Evolutionary conservation across 805 yeast species (phyloP).

Genomic region (Schizosaccharomyces lindneri): DNA sequence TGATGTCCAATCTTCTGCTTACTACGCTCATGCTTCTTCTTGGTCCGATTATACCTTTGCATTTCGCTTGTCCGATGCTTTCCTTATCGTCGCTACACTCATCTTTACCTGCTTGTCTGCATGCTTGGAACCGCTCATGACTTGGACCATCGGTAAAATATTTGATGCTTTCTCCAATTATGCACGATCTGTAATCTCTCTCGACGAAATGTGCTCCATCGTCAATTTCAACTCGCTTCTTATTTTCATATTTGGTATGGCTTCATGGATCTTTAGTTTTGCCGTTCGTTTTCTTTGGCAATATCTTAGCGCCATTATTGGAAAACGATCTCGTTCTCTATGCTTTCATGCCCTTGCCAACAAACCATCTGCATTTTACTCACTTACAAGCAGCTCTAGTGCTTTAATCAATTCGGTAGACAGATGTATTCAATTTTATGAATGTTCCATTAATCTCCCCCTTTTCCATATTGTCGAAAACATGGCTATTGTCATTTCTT

Average conservation of each 20-base stretch:
- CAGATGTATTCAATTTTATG: neutral
- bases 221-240: neutral
- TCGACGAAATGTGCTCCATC: neutral
- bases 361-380: neutral
- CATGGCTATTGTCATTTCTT: constrained; percentile 4
- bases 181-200: neutral
- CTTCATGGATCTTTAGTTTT: neutral
- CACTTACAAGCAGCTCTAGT: neutral
- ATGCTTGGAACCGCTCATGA: neutral
- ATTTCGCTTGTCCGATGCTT: neutral
- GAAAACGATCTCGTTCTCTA: neutral
- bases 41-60: neutral
- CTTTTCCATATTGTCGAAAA: neutral
- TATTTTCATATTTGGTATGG: neutral
- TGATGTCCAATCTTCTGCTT: neutral
- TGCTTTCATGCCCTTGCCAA: neutral
- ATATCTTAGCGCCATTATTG: neutral
- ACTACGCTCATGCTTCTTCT: neutral
- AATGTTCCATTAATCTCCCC: neutral
- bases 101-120: neutral
- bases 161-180: neutral
- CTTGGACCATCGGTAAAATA: neutral
- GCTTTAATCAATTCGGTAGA: neutral
- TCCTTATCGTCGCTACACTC: neutral
- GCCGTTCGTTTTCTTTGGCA: neutral